Conservation (phyloP, 1,284 basidiomycete genomes). For the Moesziomyces sp. region DNA sequence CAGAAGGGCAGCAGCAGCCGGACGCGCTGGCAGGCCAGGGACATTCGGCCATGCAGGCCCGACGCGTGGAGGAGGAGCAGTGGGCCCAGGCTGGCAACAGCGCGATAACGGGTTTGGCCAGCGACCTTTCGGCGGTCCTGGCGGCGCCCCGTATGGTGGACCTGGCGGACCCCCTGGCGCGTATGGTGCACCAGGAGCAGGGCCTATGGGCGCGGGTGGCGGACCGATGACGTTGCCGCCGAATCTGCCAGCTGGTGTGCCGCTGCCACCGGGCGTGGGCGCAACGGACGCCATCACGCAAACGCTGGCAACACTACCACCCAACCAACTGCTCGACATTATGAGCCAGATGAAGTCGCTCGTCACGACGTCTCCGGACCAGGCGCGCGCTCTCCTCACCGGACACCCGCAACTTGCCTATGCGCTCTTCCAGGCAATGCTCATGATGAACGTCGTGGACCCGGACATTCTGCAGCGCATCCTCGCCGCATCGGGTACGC, state of each 20-base stretch:
- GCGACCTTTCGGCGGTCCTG: slow-evolving; percentile 21
- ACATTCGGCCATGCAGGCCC: slow-evolving; percentile 42
- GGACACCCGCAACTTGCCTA: slow-evolving; percentile 93
- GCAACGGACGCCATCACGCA: slow-evolving; percentile 87
- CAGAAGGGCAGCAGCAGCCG: slow-evolving; percentile 39
- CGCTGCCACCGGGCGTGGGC: slow-evolving; percentile 79
- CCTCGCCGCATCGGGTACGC: slow-evolving; percentile 46
- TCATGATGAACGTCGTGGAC: slow-evolving; percentile 95
- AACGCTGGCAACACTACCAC: slow-evolving; percentile 84
- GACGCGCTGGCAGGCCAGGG: slow-evolving; percentile 40
- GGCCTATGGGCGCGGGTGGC: slow-evolving; percentile 45
- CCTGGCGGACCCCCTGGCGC: slow-evolving; percentile 22
- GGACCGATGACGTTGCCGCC: slow-evolving; percentile 71
- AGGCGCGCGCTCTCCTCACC: slow-evolving; percentile 82
- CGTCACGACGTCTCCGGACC: slow-evolving; percentile 88
- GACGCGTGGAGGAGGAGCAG: slow-evolving; percentile 15
- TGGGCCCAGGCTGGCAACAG: slow-evolving; percentile 31
- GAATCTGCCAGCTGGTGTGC: slow-evolving; percentile 80
- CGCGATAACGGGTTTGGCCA: slow-evolving; percentile 37
- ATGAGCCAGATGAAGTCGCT: slow-evolving; percentile 97
- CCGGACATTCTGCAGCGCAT: slow-evolving; percentile 79
- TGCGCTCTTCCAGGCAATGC: slow-evolving; percentile 92
- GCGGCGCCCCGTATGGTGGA: slow-evolving; percentile 24
- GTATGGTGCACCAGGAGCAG: slow-evolving; percentile 22
- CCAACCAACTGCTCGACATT: slow-evolving; percentile 90